phyloP scores from a whole-genome alignment of 768 basidiomycete genomes.

The Kockovaella imperatae region DNA sequence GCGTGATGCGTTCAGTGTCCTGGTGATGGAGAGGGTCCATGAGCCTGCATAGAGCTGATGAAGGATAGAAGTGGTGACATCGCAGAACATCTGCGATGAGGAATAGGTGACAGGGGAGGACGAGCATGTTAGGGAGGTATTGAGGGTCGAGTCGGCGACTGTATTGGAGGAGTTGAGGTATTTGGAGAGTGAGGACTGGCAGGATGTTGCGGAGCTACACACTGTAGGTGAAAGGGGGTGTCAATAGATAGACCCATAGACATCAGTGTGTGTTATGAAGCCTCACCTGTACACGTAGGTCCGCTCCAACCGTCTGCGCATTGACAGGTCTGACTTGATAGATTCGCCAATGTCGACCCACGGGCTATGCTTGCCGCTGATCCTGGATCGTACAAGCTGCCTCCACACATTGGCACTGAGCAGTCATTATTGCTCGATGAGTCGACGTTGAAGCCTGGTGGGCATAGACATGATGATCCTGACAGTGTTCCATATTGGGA shows the following conservation, averaged over 20 bases:
- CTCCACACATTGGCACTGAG: slow-evolving; percentile 59
- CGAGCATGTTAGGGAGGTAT: slow-evolving; percentile 68
- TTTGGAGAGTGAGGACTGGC: slow-evolving; percentile 52
- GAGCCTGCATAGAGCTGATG: slow-evolving; percentile 64
- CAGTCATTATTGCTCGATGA: slow-evolving; percentile 11
- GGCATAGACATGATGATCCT: slow-evolving; percentile 63
- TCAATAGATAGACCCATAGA: not conserved
- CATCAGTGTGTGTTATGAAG: not conserved
- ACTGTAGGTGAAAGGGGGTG: slow-evolving; percentile 46
- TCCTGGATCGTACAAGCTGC: slow-evolving; percentile 57
- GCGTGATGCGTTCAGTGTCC: slow-evolving; percentile 62
- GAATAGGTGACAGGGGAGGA: slow-evolving; percentile 63
- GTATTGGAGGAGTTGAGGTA: slow-evolving; percentile 47
- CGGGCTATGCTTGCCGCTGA: too few relatives aligned
- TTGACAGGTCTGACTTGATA: too few relatives aligned
- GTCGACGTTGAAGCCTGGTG: slow-evolving; percentile 56
- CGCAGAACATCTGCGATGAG: slow-evolving; percentile 74
- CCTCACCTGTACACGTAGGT: slow-evolving; percentile 40
- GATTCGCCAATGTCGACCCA: too few relatives aligned
- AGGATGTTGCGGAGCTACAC: slow-evolving; percentile 60
- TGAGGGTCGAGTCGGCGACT: slow-evolving; percentile 39
- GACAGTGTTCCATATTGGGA: slow-evolving; percentile 59
- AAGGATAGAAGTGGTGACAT: slow-evolving; percentile 74
- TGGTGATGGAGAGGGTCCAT: slow-evolving; percentile 68
- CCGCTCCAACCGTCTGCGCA: slow-evolving; percentile 73